phyloP scores from a whole-genome alignment of 371 early-diverging fungal genomes.

The Parasitella parasitica region DNA sequence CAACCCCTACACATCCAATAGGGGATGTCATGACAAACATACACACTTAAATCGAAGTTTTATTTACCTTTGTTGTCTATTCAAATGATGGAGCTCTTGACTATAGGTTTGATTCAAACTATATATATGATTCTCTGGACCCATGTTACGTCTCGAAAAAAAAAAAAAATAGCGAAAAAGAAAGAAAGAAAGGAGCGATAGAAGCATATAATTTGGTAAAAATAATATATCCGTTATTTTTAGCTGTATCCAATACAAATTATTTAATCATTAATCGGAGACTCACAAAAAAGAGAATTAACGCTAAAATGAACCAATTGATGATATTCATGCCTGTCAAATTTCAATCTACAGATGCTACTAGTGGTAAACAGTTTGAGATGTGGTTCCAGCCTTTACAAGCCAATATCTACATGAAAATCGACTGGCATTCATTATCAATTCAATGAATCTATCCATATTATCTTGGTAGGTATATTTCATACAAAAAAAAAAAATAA shows the following conservation, averaged over 20 bases:
- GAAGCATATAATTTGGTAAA: background rate
- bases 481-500: no score
- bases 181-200: background rate
- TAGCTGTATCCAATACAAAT: background rate
- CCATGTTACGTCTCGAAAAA: background rate
- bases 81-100: background rate
- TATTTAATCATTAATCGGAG: background rate
- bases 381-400: no score
- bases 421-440: no score
- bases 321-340: background rate
- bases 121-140: background rate
- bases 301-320: slow-evolving; percentile 3
- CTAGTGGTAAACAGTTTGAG: no score
- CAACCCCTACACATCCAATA: background rate
- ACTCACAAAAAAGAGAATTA: background rate
- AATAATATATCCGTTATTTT: background rate
- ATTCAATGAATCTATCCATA: no score
- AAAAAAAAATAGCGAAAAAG: background rate
- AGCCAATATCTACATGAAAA: no score
- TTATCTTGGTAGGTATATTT: no score
- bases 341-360: background rate
- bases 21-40: background rate
- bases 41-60: background rate
- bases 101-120: background rate
- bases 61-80: background rate